Percentiles rank a stretch among this genome's conserved stretches.
These are phyloP conservation scores for Xylaria scruposa DNA, from an alignment of 495 filamentous ascomycete genomes.

Conservation along the genomic window DNA sequence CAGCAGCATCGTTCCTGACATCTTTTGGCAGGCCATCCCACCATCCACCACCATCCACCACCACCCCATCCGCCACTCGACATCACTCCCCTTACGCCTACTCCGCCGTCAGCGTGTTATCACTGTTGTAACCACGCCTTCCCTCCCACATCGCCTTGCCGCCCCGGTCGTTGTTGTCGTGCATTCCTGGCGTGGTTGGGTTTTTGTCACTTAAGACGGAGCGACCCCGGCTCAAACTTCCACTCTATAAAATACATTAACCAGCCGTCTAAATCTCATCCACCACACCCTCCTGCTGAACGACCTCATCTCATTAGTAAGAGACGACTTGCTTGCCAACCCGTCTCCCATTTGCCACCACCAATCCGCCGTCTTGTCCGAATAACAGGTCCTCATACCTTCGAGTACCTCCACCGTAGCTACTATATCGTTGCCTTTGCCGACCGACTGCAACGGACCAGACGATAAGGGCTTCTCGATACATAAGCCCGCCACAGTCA, in stretches of 20 bases:
- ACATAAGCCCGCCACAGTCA: neutral
- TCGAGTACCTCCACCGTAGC: neutral
- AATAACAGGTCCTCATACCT: neutral
- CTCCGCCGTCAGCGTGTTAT: constrained; percentile 13
- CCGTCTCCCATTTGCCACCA: neutral
- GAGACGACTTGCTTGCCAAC: neutral
- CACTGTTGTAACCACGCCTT: neutral
- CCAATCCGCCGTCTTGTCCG: neutral
- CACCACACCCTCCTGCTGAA: neutral
- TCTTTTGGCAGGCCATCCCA: neutral
- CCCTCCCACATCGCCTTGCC: neutral
- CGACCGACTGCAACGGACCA: neutral
- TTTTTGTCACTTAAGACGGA: neutral
- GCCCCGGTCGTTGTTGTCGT: neutral
- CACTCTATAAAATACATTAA: neutral
- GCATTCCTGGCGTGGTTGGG: neutral
- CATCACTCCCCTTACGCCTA: neutral
- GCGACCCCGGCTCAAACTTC: neutral
- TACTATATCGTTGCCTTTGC: neutral
- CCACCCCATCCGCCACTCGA: too few species aligned
- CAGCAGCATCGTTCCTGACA: constrained; percentile 2
- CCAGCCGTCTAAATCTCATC: neutral
- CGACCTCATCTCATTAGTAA: neutral
- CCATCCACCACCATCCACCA: neutral
- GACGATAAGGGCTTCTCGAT: neutral